Evolutionary conservation across 768 basidiomycete species (phyloP).

Genomic region (Pleurotus ostreatus): DNA sequence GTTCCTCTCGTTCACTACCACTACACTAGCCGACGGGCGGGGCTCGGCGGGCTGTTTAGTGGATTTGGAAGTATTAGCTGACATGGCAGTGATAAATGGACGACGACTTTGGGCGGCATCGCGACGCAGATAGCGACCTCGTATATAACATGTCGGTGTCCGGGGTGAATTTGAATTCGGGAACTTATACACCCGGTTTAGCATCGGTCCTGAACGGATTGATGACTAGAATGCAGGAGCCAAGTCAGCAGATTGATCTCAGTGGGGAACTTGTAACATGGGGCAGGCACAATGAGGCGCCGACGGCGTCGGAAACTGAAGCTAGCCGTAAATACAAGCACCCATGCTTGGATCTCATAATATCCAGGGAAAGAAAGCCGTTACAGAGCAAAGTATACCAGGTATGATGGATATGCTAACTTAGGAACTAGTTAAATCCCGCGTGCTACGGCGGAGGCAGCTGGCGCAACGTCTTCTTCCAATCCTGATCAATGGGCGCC

Average conservation of each 20-base stretch:
- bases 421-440: too few relatives aligned
- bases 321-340: too few relatives aligned
- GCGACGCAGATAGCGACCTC: background rate
- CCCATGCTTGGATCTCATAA: too few relatives aligned
- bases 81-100: conserved; percentile 4
- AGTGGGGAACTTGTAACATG: too few relatives aligned
- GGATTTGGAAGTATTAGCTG: background rate
- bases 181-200: conserved; percentile 1
- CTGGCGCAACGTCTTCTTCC: conserved; percentile 45
- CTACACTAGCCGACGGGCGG: conserved; percentile 63
- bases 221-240: too few relatives aligned
- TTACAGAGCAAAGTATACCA: too few relatives aligned
- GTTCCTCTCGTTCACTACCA: conserved; percentile 62
- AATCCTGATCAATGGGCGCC: conserved; percentile 30
- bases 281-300: too few relatives aligned
- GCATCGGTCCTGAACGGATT: background rate
- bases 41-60: conserved; percentile 26
- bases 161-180: conserved; percentile 5
- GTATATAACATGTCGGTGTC: background rate
- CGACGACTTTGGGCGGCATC: background rate
- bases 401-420: too few relatives aligned
- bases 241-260: background rate
- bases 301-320: too few relatives aligned
- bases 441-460: conserved; percentile 20
- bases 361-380: too few relatives aligned